These are phyloP conservation scores for Luvunga scandens DNA, from an alignment of 345 rosid genomes.

Conservation along the genomic window DNA sequence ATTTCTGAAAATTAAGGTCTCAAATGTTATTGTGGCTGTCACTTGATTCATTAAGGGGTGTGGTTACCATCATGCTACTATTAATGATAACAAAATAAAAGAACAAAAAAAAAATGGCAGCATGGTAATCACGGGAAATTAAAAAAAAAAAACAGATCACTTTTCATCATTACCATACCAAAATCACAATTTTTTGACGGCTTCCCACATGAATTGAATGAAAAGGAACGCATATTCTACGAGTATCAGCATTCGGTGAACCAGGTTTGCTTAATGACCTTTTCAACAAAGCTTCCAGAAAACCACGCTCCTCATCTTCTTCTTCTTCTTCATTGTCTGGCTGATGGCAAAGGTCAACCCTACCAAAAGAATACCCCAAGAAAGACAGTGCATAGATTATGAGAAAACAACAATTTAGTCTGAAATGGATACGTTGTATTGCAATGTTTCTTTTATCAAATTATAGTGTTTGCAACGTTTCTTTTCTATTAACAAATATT, in stretches of 20 bases:
- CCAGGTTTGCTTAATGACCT: conserved; percentile 31
- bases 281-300: conserved; percentile 51
- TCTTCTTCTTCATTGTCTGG: conserved; percentile 60
- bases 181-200: conserved; percentile 63
- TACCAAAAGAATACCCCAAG: conserved; percentile 22
- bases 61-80: no score
- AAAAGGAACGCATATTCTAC: conserved; percentile 45
- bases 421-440: not conserved
- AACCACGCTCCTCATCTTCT: conserved; percentile 59
- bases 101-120: no score
- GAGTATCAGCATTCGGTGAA: conserved; percentile 33
- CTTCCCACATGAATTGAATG: conserved; percentile 48
- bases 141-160: conserved; percentile 6
- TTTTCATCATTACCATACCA: conserved; percentile 34
- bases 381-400: conserved; percentile 9
- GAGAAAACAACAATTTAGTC: not conserved
- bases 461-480: not conserved
- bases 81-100: no score
- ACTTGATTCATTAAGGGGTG: no score
- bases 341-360: conserved; percentile 75
- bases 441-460: not conserved
- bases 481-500: not conserved
- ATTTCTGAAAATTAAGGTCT: not conserved
- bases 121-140: not conserved
- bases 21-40: not conserved